Evolutionary conservation across 345 rosid species (phyloP), one percentile per base, ranked within the genome.

Genomic region (Rhizophora apiculata): DNA sequence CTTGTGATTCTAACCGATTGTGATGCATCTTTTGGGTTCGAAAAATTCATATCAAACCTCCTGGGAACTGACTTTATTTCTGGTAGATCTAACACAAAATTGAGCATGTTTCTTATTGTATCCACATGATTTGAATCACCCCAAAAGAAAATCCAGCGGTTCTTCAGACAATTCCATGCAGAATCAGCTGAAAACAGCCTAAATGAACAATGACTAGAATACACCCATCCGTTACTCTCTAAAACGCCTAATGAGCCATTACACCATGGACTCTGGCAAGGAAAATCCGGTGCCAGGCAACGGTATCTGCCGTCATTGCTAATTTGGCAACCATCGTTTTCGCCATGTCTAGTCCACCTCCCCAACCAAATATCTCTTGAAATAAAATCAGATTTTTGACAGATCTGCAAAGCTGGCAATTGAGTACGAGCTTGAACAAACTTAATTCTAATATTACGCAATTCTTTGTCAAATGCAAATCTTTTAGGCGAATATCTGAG

Each of bases 211-310:
- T 92, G 98, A 24, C 78, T 85, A 0, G 98, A 95, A 73, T 95
- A 95, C 29, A 92, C 98, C 99, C 98, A 95, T 43, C 99, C 98
- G 65, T 92, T 95, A 64, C 99, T 95, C 88, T 95, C 99, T 36
- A 95, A 70, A 6, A 54, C 37, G 8, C 96, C 94, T 69, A 95
- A 78, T 1, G 87, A 80, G 16, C 98, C 97, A 60, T 82, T 71
- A 56, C 99, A 95, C 99, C 99, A 95, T 1, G 96, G 96, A 70
- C 73, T 76, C 55, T 60, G 82, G 71, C 99, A 95, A 16, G 90
- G 87, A 68, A 82, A 86, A 78, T 85, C 76, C 0, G 83, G 78
- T 0, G 84, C 52, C 3, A 90, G 87, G 63, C 99, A 95, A 2
- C 91, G 88, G 72, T 84, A 92, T 68, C 96, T 77, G 3, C 98